Evolutionary conservation across 2,329 filamentous ascomycete genomes (phyloP), one percentile per base, ranked within the genome.

Genomic region (Aspergillus felis): DNA sequence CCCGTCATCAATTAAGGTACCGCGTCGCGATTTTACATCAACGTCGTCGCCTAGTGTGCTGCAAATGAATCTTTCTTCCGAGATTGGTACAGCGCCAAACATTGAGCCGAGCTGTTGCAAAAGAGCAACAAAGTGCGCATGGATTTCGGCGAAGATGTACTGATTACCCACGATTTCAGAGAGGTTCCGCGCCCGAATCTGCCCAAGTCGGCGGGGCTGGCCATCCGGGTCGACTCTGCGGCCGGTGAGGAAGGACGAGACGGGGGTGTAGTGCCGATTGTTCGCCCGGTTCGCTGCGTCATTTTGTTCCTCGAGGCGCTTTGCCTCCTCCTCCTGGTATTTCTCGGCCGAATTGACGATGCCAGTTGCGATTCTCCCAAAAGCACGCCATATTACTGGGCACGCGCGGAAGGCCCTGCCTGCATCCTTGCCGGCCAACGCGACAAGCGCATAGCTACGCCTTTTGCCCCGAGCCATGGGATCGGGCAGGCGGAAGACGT

Each of bases 101-200:
- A 77, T 76, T 17, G 71, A 68, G 9, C 78, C 75, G 25, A 81
- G 65, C 57, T 78, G 76, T 57, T 78, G 76, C 6, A 81, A 66
- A n/a, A 81, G 64, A n/a, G 73, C 75, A 20, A 80, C 77, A 67
- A 85, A 85, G 54, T 80, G 74, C 32, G 77, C 78, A 66, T 85
- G 83, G 8, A 85, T 69, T 61, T 84, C 80, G 10, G 83, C 79
- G 63, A 85, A 85, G 62, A 85, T 81, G 68, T 80, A 79, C 57
- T 83, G 81, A 56, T 83, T 81, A 41, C 82, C 83, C 5, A 84
- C 80, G 51, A 85, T 84, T 65, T 85, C 83, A 14, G 80, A 78
- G n/a, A 85, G 71, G 55, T 80, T 82, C 59, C 83, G 79, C 24
- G 82, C 81, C 50, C 80, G 79, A 64, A 82, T 80, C 55, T 82